Conservation (phyloP, 176 grass and related monocot species). For the Avena sativa region DNA sequence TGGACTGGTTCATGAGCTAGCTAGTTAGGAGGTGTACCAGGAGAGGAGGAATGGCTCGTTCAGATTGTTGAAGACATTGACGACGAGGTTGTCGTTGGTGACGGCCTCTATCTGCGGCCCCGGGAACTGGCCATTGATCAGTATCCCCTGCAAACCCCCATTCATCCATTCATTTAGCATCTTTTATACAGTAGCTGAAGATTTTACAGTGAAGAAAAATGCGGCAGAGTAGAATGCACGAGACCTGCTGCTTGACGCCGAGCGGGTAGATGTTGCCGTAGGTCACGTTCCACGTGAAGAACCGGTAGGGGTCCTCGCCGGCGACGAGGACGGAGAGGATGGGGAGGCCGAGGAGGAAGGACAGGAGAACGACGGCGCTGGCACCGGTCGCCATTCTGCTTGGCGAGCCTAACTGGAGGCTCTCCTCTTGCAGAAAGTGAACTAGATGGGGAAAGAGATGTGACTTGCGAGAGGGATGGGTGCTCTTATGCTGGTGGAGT, state of each 20-base stretch:
- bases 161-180: neutral
- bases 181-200: neutral
- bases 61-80: constrained; percentile 94
- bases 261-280: constrained; percentile 85
- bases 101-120: constrained; percentile 95
- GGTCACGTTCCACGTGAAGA: constrained; percentile 89
- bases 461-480: neutral
- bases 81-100: constrained; percentile 90
- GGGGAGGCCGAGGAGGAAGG: constrained; percentile 15
- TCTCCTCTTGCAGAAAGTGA: neutral
- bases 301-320: constrained; percentile 85
- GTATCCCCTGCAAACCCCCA: neutral
- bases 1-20: neutral
- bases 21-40: constrained; percentile 50
- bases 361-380: neutral
- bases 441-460: neutral
- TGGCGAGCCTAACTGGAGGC: neutral
- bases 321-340: constrained; percentile 40
- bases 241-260: constrained; percentile 87
- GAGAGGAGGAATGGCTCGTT: constrained; percentile 92
- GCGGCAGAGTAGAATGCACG: neutral
- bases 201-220: neutral
- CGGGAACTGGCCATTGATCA: constrained; percentile 91
- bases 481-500: neutral
- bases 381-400: constrained; percentile 44